These are phyloP conservation scores for Carex scoparia DNA, from an alignment of 176 grass and related monocot species.

Conservation along the genomic window DNA sequence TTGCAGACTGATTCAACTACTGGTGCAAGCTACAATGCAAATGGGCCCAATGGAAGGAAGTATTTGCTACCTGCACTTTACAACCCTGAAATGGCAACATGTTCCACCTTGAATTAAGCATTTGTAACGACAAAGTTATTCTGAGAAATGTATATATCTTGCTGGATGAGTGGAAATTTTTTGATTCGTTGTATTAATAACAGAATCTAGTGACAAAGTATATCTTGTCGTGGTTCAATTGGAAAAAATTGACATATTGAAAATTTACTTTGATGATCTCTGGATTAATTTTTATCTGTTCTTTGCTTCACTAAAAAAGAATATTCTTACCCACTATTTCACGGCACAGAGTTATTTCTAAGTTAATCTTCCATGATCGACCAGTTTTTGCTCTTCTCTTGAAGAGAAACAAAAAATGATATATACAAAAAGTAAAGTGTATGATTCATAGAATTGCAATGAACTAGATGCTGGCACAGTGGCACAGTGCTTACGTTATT, in stretches of 20 bases:
- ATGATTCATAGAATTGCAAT: neutral
- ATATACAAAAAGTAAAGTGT: neutral
- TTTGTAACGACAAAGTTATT: neutral
- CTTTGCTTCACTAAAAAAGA: neutral
- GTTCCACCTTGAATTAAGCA: constrained; percentile 35
- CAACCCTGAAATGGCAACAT: constrained; percentile 22
- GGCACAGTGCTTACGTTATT: neutral
- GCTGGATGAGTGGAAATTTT: constrained; percentile 2
- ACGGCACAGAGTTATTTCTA: neutral
- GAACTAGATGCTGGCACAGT: neutral
- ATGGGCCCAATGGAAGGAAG: constrained; percentile 28
- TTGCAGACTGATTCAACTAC: constrained; percentile 16
- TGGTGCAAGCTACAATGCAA: constrained; percentile 36
- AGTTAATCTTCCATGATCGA: neutral
- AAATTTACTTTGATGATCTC: neutral
- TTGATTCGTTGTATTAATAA: constrained; percentile 1
- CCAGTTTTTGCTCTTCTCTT: neutral
- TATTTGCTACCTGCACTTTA: constrained; percentile 30
- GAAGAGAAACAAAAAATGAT: neutral
- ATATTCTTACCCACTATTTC: neutral
- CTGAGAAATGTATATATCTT: neutral
- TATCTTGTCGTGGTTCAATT: neutral
- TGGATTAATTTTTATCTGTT: neutral
- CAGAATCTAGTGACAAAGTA: neutral
- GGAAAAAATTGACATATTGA: neutral